Percentiles rank a stretch among this genome's conserved stretches.
Conservation (phyloP, 768 basidiomycete species). For the Agaricus bisporus region DNA sequence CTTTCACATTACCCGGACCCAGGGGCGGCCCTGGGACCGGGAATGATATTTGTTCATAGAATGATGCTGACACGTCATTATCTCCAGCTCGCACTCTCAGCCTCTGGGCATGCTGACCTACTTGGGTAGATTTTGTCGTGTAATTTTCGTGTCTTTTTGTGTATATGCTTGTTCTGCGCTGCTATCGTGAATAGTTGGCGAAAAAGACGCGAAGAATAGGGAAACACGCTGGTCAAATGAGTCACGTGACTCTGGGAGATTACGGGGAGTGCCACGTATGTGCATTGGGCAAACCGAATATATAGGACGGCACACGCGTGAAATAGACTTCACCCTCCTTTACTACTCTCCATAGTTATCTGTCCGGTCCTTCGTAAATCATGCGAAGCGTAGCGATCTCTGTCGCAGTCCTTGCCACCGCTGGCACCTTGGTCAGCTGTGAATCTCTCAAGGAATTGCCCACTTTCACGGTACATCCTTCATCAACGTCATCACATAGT, state of each 20-base stretch:
- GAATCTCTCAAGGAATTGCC: constrained; percentile 52
- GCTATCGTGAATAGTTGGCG: constrained; percentile 1
- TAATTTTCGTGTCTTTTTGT: constrained; percentile 13
- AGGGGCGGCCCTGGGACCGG: constrained; percentile 8
- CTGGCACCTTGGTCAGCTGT: constrained; percentile 53
- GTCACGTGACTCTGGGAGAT: constrained; percentile 14
- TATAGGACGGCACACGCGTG: constrained; percentile 25
- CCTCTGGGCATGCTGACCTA: constrained; percentile 93
- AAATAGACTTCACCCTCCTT: constrained; percentile 28
- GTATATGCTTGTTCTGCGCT: constrained; percentile 10
- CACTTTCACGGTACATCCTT: constrained; percentile 50
- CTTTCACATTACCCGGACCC: not conserved
- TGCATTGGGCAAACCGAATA: constrained; percentile 17
- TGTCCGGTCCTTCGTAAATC: constrained; percentile 61
- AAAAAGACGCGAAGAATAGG: not conserved
- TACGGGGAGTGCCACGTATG: constrained; percentile 36
- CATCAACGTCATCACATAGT: constrained; percentile 5
- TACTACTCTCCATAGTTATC: constrained; percentile 23
- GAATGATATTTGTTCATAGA: not conserved
- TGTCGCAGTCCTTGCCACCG: constrained; percentile 61
- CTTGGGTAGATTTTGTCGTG: constrained; percentile 41
- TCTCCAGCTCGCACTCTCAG: constrained; percentile 80
- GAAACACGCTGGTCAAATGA: not conserved
- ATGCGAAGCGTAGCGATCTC: constrained; percentile 91
- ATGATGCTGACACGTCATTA: constrained; percentile 11